These are phyloP conservation scores for Globisporangium lucens DNA, from an alignment of 352 stramenopile genomes.

Conservation along the genomic window DNA sequence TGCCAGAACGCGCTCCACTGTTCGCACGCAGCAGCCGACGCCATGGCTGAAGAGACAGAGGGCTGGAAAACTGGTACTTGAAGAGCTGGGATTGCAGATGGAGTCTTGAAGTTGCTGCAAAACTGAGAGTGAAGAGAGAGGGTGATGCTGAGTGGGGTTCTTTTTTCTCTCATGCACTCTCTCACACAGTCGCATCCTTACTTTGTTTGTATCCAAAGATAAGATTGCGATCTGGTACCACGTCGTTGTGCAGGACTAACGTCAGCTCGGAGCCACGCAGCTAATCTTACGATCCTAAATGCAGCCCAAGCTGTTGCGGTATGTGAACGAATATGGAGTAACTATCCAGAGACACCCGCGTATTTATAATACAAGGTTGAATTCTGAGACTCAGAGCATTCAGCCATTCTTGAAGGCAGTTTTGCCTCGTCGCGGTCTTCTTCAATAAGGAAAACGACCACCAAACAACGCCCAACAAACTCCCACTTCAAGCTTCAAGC, in stretches of 20 bases:
- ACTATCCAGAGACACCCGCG: too few relatives aligned
- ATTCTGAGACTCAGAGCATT: too few relatives aligned
- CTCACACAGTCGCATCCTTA: too few relatives aligned
- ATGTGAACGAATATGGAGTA: too few relatives aligned
- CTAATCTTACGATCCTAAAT: background rate
- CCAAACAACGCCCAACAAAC: too few relatives aligned
- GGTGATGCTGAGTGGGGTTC: background rate
- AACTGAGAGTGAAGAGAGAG: background rate
- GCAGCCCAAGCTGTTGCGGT: too few relatives aligned
- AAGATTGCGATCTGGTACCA: background rate
- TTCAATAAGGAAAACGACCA: too few relatives aligned
- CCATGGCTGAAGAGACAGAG: background rate
- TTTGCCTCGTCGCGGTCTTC: too few relatives aligned
- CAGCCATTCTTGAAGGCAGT: too few relatives aligned
- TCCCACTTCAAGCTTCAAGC: too few relatives aligned
- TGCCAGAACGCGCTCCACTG: conserved; percentile 16
- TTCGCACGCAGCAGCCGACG: background rate
- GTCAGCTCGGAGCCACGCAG: background rate
- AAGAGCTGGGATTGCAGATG: background rate
- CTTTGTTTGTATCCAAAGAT: background rate
- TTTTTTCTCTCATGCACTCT: background rate
- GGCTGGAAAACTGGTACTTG: background rate
- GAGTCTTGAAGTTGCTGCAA: background rate
- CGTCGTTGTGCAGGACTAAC: background rate
- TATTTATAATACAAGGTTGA: too few relatives aligned